Base-by-base conservation (phyloP, 2,329 filamentous ascomycete genomes). In the Hirsutella thompsonii region DNA sequence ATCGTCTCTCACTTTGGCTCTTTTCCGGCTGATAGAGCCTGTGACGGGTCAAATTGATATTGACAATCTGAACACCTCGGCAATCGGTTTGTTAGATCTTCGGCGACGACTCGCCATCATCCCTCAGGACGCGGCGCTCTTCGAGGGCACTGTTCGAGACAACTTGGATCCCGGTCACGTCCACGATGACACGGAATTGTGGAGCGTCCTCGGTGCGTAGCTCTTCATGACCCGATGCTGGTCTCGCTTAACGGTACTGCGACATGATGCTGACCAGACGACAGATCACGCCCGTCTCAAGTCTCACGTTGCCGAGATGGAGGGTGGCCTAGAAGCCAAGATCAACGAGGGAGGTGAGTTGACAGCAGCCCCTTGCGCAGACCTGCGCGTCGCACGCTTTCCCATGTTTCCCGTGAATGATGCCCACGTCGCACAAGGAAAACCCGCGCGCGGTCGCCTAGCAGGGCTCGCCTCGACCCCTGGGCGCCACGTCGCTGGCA, bases 1-100 rank as follows among this genome's bases (percentile, higher is more conserved):
- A 68, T 94, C 86, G 45, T 94, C 88, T 9, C 68, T 98, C 46
- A 96, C 92, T 1, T 70, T 98, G 46, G 81, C 92, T 2, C 69
- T 98, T 18, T 98, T 98, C 75, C 80, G 93, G 40, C 88, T 98
- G 50, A 96, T 98, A 47, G 93, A 98, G 64, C 78, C 89, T 2
- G 76, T 72, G 30, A 76, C 77, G 34, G 92, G 92, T 40, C 74
- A 82, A 53, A 92, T 98, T 52, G 83, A 78, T 52, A 94, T 98
- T 54, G 92, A 98, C 62, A 74, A 76, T 36, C 66, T 98, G 41
- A 84, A 95, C 62, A 94, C 92, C 11, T 90, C 86, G 41, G 79
- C 77, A 3, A 95, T 98, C 54, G 92, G 92, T 3, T 67, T 98
- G 40, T 65, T 94, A 41, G 92, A 98, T 60, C 72, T 98, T 42